Conservation (phyloP, 164 flowering plant species). For the Nelumbo lutea region DNA sequence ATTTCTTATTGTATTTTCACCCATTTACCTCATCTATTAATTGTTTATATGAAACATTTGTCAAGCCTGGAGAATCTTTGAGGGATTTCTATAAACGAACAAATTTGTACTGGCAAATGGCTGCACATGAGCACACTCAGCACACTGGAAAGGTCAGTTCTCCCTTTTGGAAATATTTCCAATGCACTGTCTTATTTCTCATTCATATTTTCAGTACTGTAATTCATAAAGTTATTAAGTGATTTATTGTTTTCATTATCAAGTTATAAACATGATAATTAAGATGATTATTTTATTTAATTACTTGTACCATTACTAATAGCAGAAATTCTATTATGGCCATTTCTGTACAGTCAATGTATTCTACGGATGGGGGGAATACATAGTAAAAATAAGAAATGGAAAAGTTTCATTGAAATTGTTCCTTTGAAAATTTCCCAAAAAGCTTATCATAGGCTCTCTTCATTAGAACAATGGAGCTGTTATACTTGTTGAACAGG, state of each 20-base stretch:
- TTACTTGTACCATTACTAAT: neutral
- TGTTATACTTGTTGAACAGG: neutral
- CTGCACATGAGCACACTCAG: slow-evolving; percentile 96
- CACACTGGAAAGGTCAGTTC: slow-evolving; percentile 91
- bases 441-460: neutral
- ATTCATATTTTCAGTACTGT: neutral
- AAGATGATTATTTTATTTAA: neutral
- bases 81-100: slow-evolving; percentile 89
- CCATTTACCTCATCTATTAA: neutral
- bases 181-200: neutral
- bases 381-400: neutral
- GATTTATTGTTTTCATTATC: neutral
- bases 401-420: neutral
- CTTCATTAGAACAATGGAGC: neutral
- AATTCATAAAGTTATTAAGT: neutral
- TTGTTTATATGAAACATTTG: slow-evolving; percentile 11
- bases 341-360: neutral
- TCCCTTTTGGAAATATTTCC: neutral
- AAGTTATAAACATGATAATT: neutral
- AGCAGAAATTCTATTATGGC: neutral
- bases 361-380: neutral
- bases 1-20: neutral
- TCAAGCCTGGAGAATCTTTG: slow-evolving; percentile 93
- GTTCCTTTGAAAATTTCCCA: neutral
- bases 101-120: slow-evolving; percentile 95